Percentiles rank a stretch among this genome's conserved stretches.
These are phyloP conservation scores for Lasiodiplodia gonubiensis DNA, from an alignment of 2,329 filamentous ascomycete genomes.

Conservation along the genomic window DNA sequence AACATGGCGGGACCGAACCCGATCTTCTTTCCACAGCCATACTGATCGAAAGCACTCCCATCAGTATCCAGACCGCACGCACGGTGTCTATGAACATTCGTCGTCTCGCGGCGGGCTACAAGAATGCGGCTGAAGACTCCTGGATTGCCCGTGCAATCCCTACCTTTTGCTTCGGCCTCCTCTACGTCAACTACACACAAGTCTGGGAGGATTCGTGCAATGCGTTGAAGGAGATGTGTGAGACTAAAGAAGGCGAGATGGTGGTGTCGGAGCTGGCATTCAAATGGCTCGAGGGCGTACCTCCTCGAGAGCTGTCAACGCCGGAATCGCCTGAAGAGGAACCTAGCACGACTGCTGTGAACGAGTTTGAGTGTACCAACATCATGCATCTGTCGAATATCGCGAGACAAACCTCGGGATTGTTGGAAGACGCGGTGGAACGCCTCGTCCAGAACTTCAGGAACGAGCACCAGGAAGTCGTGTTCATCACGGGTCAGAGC, in stretches of 20 bases:
- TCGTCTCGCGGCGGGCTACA: conserved; percentile 72
- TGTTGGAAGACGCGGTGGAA: conserved; percentile 41
- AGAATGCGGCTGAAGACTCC: conserved; percentile 61
- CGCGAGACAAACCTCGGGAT: conserved; percentile 48
- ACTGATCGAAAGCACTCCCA: conserved; percentile 77
- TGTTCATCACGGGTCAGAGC: conserved; percentile 61
- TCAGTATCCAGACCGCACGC: conserved; percentile 77
- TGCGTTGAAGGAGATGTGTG: conserved; percentile 75
- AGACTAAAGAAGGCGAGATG: conserved; percentile 74
- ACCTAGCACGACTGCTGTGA: conserved; percentile 45
- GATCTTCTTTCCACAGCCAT: conserved; percentile 69
- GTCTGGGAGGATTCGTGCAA: conserved; percentile 85
- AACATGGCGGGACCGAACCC: conserved; percentile 56
- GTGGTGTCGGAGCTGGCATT: conserved; percentile 75
- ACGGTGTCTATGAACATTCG: conserved; percentile 85
- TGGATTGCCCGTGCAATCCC: conserved; percentile 77
- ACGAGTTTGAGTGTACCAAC: conserved; percentile 86
- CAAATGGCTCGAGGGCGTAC: conserved; percentile 66
- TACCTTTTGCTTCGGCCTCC: conserved; percentile 83
- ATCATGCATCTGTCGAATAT: conserved; percentile 61
- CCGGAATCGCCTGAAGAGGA: background rate
- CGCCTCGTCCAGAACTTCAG: conserved; percentile 70
- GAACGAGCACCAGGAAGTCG: conserved; percentile 62
- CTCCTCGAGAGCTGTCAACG: conserved; percentile 31
- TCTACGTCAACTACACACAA: conserved; percentile 83